Evolutionary conservation across 495 filamentous ascomycete species (phyloP).

Genomic region (Aspergillus nidulans): DNA sequence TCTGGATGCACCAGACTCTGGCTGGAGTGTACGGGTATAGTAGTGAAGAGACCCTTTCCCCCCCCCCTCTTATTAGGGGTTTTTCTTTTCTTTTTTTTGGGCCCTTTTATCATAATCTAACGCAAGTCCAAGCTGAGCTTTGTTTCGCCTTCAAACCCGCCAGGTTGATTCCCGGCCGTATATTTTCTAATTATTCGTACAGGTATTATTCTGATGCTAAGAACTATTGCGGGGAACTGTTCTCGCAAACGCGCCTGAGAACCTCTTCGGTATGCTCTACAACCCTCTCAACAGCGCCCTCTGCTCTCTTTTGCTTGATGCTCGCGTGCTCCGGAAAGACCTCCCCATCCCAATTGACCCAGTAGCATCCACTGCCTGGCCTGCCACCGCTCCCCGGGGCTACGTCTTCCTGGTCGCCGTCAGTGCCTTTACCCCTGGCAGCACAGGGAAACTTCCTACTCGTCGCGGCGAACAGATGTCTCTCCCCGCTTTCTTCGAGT

Average conservation of each 20-base stretch:
- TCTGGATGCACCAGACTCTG: too few species aligned
- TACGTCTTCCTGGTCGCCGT: neutral
- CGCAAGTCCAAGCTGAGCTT: too few species aligned
- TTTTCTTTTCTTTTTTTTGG: too few species aligned
- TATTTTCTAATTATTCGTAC: too few species aligned
- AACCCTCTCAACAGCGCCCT: conserved; percentile 17
- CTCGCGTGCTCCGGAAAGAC: conserved; percentile 11
- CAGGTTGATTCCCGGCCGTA: too few species aligned
- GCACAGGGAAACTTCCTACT: conserved; percentile 33
- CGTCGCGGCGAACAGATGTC: conserved; percentile 42
- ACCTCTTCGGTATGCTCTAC: conserved; percentile 17
- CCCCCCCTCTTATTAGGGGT: too few species aligned
- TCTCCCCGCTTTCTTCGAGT: conserved; percentile 37
- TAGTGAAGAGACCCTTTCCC: too few species aligned
- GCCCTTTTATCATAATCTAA: too few species aligned
- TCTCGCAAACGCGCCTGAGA: conserved; percentile 13
- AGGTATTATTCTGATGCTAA: too few species aligned
- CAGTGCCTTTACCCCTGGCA: too few species aligned
- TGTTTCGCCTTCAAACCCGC: too few species aligned
- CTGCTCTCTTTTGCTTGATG: neutral
- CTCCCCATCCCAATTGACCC: conserved; percentile 16
- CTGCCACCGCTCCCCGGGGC: conserved; percentile 10
- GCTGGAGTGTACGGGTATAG: too few species aligned
- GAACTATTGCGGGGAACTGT: conserved; percentile 9
- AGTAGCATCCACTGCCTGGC: conserved; percentile 16